Conservation (phyloP, 2,329 filamentous ascomycete genomes). For the Bipolaris victoriae region DNA sequence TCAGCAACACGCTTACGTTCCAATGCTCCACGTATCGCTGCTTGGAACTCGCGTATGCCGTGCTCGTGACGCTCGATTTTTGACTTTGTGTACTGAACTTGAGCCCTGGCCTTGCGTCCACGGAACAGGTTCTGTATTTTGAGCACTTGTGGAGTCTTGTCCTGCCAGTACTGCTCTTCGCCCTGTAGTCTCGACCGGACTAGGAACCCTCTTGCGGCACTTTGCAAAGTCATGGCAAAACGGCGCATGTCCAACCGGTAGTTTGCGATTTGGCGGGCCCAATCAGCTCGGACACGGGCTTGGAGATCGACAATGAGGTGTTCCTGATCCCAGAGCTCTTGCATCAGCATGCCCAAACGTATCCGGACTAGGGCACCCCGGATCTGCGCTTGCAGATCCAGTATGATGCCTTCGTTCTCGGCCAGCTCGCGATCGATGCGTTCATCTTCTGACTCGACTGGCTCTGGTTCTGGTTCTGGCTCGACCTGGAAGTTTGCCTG, state of each 20-base stretch:
- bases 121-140: conserved; percentile 82
- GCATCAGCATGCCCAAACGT: conserved; percentile 81
- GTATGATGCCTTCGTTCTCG: conserved; percentile 73
- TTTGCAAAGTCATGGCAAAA: conserved; percentile 82
- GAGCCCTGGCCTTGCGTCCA: conserved; percentile 62
- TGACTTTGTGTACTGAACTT: conserved; percentile 56
- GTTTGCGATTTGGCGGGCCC: conserved; percentile 78
- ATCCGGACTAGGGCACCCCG: conserved; percentile 81
- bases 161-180: conserved; percentile 71
- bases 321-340: conserved; percentile 86
- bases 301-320: conserved; percentile 80
- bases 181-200: conserved; percentile 67
- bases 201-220: conserved; percentile 76
- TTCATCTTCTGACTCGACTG: conserved; percentile 86
- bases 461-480: conserved; percentile 76
- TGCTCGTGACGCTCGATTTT: conserved; percentile 54
- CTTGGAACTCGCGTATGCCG: conserved; percentile 61
- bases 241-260: conserved; percentile 83
- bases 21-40: conserved; percentile 60
- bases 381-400: conserved; percentile 86
- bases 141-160: conserved; percentile 73
- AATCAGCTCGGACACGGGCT: conserved; percentile 84
- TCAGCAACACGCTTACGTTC: conserved; percentile 50
- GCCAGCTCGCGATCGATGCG: conserved; percentile 79
- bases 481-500: conserved; percentile 92